Evolutionary conservation across 177 flowering plant species (phyloP).

Genomic region (Telopea speciosissima): DNA sequence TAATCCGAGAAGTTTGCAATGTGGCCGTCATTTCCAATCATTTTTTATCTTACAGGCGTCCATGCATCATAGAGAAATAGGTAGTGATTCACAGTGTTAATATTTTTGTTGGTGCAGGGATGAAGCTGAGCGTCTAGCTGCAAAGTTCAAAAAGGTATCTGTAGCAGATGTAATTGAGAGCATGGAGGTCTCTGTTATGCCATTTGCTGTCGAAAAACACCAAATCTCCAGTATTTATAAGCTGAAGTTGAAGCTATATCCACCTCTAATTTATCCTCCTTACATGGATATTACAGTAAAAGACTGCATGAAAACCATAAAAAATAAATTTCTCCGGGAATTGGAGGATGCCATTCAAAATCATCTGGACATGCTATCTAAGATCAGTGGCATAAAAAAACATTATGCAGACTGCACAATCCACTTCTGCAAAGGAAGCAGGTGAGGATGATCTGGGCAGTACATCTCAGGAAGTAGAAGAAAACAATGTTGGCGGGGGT

Average conservation of each 20-base stretch:
- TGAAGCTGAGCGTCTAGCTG: constrained; percentile 62
- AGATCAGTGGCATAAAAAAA: constrained; percentile 60
- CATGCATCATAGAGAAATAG: no score
- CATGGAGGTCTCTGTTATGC: constrained; percentile 58
- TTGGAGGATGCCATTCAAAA: constrained; percentile 60
- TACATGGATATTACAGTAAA: constrained; percentile 35
- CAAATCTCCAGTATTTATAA: constrained; percentile 46
- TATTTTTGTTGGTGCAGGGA: constrained; percentile 40
- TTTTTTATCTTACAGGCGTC: no score
- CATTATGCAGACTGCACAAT: constrained; percentile 21
- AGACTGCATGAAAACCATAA: constrained; percentile 43
- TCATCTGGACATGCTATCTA: constrained; percentile 47
- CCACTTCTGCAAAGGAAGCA: constrained; percentile 25
- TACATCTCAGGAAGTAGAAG: constrained; percentile 8
- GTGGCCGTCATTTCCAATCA: neutral
- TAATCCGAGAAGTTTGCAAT: neutral
- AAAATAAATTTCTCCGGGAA: constrained; percentile 32
- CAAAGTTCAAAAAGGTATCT: constrained; percentile 56
- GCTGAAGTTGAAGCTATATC: constrained; percentile 53
- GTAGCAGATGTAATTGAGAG: constrained; percentile 71
- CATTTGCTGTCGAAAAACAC: constrained; percentile 28
- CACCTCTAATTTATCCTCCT: constrained; percentile 41
- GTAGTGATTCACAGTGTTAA: neutral
- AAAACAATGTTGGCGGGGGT: constrained; percentile 25
- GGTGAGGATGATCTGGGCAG: constrained; percentile 30